These are phyloP conservation scores for Herpetomonas samuelpessoai DNA, from an alignment of 208 protist genomes.

Conservation along the genomic window DNA sequence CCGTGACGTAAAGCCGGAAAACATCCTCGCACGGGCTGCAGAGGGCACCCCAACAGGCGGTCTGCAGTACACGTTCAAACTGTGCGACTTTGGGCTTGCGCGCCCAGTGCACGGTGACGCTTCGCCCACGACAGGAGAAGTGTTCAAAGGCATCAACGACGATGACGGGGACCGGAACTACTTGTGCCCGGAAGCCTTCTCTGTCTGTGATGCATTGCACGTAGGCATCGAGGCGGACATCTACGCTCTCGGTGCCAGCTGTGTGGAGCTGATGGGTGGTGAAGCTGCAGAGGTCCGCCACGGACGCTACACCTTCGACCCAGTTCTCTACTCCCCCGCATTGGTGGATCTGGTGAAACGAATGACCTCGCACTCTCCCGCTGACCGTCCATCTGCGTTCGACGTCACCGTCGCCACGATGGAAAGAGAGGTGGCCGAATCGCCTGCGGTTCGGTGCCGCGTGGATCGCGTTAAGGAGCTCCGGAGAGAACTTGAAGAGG, in stretches of 20 bases:
- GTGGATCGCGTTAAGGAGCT: neutral
- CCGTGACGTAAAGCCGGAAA: constrained; percentile 85
- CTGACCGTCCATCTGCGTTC: constrained; percentile 20
- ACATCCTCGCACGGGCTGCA: constrained; percentile 38
- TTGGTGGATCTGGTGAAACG: constrained; percentile 24
- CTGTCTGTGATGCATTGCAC: constrained; percentile 15
- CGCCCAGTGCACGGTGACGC: constrained; percentile 26
- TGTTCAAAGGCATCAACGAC: constrained; percentile 70
- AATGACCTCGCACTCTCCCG: constrained; percentile 22
- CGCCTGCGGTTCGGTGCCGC: neutral
- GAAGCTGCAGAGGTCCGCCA: constrained; percentile 27
- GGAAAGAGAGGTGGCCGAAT: neutral
- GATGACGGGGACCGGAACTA: constrained; percentile 85
- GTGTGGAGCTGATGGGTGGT: constrained; percentile 67
- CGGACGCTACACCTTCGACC: constrained; percentile 16
- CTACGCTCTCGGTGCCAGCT: constrained; percentile 85
- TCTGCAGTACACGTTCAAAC: constrained; percentile 62
- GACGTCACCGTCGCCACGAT: constrained; percentile 26
- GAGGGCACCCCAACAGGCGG: constrained; percentile 12
- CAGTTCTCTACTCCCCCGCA: constrained; percentile 18
- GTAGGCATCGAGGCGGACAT: constrained; percentile 67
- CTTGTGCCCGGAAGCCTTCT: constrained; percentile 67
- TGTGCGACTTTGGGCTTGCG: constrained; percentile 85
- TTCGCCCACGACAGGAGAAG: constrained; percentile 32
- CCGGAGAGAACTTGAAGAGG: neutral